Evolutionary conservation across 2,329 filamentous ascomycete genomes (phyloP).

Genomic region (Aureobasidium sp.): DNA sequence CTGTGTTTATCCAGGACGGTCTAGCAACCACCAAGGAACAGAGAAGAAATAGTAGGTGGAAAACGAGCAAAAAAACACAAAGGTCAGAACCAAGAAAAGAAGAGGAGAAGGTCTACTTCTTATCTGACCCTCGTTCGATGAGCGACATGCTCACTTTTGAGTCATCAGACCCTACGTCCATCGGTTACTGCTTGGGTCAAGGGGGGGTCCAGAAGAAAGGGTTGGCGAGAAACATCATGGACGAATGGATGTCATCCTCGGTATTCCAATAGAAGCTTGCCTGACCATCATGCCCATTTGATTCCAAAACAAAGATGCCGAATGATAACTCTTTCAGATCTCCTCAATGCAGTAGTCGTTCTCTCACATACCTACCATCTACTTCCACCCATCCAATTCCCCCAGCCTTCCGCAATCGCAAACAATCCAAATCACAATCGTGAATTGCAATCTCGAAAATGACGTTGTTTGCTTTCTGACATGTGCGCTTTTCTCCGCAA

Average conservation of each 20-base stretch:
- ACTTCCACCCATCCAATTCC: background rate
- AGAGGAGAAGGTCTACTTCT: background rate
- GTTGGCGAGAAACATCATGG: constrained; percentile 1
- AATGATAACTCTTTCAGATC: no score
- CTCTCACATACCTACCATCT: no score
- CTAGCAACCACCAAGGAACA: background rate
- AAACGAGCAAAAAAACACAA: background rate
- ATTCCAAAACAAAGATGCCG: no score
- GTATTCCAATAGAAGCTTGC: background rate
- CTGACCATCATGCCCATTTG: background rate
- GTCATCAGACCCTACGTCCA: constrained; percentile 4
- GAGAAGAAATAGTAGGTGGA: background rate
- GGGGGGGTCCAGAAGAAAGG: background rate
- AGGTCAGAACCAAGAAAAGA: background rate
- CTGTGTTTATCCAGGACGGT: background rate
- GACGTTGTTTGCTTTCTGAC: background rate
- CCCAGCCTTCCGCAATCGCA: background rate
- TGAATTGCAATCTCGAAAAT: background rate
- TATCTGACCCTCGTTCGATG: background rate
- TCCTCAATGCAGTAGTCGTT: no score
- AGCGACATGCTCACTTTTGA: background rate
- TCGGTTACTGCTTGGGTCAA: constrained; percentile 7
- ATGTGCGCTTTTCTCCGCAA: constrained; percentile 10
- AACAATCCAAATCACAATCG: no score
- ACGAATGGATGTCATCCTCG: constrained; percentile 14